These are phyloP conservation scores for Dinochytrium kinnereticum DNA, from an alignment of 371 early-diverging fungal species.

Conservation along the genomic window DNA sequence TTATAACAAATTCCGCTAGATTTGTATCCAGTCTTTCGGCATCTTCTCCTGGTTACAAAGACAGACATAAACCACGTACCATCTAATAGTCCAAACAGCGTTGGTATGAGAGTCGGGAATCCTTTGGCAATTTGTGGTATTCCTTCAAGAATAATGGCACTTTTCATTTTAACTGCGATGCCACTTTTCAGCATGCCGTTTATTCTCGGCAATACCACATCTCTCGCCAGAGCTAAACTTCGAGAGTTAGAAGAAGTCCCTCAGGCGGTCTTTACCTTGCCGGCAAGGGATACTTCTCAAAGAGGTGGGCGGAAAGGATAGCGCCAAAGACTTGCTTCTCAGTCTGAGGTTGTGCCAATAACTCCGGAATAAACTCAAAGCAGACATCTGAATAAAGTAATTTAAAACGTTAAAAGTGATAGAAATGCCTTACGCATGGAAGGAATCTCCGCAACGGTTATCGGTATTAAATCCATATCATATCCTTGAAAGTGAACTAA, in stretches of 20 bases:
- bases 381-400: conserved; percentile 50
- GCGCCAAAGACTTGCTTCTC: conserved; percentile 56
- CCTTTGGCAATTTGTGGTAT: not conserved
- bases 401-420: not conserved
- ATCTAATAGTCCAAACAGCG: not conserved
- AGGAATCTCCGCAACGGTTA: conserved; percentile 54
- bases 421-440: conserved; percentile 53
- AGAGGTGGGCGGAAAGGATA: conserved; percentile 50
- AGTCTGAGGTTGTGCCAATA: conserved; percentile 48
- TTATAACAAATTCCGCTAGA: not conserved
- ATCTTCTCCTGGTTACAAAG: not conserved
- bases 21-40: not conserved
- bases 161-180: not conserved
- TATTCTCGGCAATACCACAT: not conserved
- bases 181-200: not conserved
- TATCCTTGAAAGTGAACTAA: conserved; percentile 63
- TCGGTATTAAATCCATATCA: conserved; percentile 27
- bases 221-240: not conserved
- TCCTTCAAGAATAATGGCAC: not conserved
- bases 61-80: not conserved
- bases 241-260: not conserved
- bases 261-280: conserved; percentile 27
- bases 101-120: not conserved
- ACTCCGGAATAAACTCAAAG: conserved; percentile 62
- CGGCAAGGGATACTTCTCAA: conserved; percentile 56